Conservation (phyloP, 1,139 yeast species). For the Sugiyamaella grinbergsii region DNA sequence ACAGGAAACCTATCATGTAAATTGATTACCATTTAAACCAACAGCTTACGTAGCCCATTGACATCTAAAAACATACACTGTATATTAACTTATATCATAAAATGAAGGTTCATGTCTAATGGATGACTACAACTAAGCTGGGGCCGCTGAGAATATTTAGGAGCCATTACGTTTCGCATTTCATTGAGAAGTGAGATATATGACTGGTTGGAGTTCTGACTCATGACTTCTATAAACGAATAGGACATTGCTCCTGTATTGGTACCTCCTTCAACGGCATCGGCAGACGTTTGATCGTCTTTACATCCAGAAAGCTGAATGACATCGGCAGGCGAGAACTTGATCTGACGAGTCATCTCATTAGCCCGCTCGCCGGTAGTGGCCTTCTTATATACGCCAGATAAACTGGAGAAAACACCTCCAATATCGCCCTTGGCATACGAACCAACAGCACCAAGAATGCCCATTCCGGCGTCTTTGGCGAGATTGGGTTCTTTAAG, state of each 20-base stretch:
- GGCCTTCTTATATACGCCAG: slow-evolving; percentile 55
- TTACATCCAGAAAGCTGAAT: slow-evolving; percentile 87
- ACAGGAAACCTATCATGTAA: too few relatives aligned
- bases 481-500: slow-evolving; percentile 85
- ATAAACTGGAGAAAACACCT: slow-evolving; percentile 54
- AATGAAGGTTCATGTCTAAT: slow-evolving; percentile 25
- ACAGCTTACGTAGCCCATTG: too few relatives aligned
- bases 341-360: slow-evolving; percentile 53
- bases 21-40: too few relatives aligned
- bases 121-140: slow-evolving; percentile 57
- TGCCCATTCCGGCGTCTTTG: slow-evolving; percentile 81
- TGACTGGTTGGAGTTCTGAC: slow-evolving; percentile 68
- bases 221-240: slow-evolving; percentile 76
- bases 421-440: slow-evolving; percentile 72
- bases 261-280: slow-evolving; percentile 72
- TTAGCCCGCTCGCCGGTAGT: slow-evolving; percentile 45
- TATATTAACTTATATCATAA: slow-evolving; percentile 17
- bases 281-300: slow-evolving; percentile 80
- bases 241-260: slow-evolving; percentile 96
- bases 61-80: too few relatives aligned
- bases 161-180: slow-evolving; percentile 68
- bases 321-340: slow-evolving; percentile 87
- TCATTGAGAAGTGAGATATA: slow-evolving; percentile 77
- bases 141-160: slow-evolving; percentile 83
- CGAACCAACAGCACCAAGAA: slow-evolving; percentile 67